Evolutionary conservation across 371 early-diverging fungal genomes (phyloP).

Genomic region (Sporodiniella umbellata): DNA sequence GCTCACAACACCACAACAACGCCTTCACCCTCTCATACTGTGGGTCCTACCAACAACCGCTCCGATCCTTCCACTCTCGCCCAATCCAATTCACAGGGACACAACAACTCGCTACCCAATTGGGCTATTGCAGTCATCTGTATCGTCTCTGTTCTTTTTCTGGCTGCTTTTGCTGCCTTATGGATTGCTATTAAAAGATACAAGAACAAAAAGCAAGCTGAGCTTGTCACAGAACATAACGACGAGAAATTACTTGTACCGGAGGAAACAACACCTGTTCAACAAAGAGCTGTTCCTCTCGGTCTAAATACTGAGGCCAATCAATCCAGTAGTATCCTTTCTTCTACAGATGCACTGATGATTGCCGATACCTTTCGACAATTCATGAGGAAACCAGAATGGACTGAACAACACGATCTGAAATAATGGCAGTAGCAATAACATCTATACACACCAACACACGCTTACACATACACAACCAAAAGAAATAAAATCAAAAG

Average conservation of each 20-base stretch:
- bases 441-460: slow-evolving; percentile 1
- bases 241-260: not conserved
- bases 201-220: slow-evolving; percentile 15
- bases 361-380: slow-evolving; percentile 52
- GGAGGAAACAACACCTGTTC: not conserved
- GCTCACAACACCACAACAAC: slow-evolving; percentile 24
- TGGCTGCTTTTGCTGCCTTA: slow-evolving; percentile 22
- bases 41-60: not conserved
- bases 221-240: not conserved
- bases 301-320: slow-evolving; percentile 21
- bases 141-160: slow-evolving; percentile 23
- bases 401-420: slow-evolving; percentile 39
- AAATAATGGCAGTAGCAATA: slow-evolving; percentile 16
- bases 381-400: slow-evolving; percentile 52
- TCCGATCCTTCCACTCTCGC: not conserved
- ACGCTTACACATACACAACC: not conserved
- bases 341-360: slow-evolving; percentile 49
- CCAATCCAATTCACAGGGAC: not conserved
- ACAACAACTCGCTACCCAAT: slow-evolving; percentile 8
- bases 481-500: not conserved
- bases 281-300: slow-evolving; percentile 5
- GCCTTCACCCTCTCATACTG: not conserved
- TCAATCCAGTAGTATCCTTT: slow-evolving; percentile 41
- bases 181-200: slow-evolving; percentile 24
- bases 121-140: slow-evolving; percentile 49